Conservation (phyloP, 1,284 basidiomycete genomes). For the Pseudozyma sp. region DNA sequence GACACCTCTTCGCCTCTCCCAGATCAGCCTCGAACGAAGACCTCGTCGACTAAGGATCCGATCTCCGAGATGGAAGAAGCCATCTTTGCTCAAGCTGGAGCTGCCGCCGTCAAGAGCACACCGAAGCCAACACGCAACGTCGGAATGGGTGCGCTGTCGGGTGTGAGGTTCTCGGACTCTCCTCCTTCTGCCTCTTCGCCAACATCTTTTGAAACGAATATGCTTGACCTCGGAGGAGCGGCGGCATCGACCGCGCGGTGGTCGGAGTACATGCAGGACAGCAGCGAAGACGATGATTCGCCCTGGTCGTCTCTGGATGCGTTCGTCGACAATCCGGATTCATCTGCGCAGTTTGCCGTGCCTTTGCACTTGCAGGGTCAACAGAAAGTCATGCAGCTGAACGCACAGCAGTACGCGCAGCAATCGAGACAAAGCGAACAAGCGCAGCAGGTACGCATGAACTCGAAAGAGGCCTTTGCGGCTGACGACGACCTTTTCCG, state of each 20-base stretch:
- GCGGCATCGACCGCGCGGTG: conserved; percentile 27
- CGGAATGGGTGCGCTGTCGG: conserved; percentile 5
- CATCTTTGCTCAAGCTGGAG: conserved; percentile 52
- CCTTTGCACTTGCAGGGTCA: conserved; percentile 25
- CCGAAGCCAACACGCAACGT: conserved; percentile 1
- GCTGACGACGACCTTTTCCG: conserved; percentile 24
- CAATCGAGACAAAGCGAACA: neutral
- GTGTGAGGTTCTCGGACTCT: conserved; percentile 24
- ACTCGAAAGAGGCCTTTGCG: conserved; percentile 18
- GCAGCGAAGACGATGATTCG: conserved; percentile 39
- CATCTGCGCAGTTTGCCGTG: conserved; percentile 38
- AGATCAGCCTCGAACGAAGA: neutral
- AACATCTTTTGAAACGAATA: neutral
- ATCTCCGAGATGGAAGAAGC: conserved; percentile 49
- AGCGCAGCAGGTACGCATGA: neutral
- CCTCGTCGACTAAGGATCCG: conserved; percentile 4
- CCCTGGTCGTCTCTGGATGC: conserved; percentile 59
- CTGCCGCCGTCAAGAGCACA: conserved; percentile 25
- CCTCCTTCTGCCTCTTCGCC: conserved; percentile 16
- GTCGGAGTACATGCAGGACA: conserved; percentile 53
- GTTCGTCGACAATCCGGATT: conserved; percentile 49
- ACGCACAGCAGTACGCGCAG: conserved; percentile 5
- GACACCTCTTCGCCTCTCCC: neutral
- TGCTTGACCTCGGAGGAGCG: neutral
- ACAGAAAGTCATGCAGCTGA: conserved; percentile 20